These are phyloP conservation scores for Cryptococcus sp. DNA, from an alignment of 1,284 basidiomycete genomes.

Conservation along the genomic window DNA sequence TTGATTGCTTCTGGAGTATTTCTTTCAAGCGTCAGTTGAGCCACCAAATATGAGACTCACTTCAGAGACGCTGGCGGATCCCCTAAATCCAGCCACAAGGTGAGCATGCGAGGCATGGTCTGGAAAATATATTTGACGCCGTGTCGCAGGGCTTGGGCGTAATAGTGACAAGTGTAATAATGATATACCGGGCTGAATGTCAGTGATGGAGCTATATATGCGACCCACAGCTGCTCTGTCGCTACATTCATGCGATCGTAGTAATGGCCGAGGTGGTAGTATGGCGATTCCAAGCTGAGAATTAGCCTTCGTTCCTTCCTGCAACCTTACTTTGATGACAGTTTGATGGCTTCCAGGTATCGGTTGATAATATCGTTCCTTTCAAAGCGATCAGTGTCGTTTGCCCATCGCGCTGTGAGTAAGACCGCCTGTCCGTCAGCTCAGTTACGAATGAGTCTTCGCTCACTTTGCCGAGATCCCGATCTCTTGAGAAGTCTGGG, in stretches of 20 bases:
- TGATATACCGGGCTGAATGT: slow-evolving; percentile 28
- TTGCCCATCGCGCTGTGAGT: slow-evolving; percentile 90
- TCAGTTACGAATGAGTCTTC: not conserved
- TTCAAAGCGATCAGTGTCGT: slow-evolving; percentile 83
- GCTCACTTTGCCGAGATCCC: slow-evolving; percentile 67
- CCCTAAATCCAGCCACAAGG: slow-evolving; percentile 93
- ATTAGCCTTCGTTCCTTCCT: slow-evolving; percentile 17
- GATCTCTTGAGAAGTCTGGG: slow-evolving; percentile 46
- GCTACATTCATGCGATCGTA: slow-evolving; percentile 62
- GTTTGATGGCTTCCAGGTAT: slow-evolving; percentile 62
- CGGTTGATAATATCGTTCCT: slow-evolving; percentile 64
- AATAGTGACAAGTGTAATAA: slow-evolving; percentile 62
- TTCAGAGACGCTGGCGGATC: slow-evolving; percentile 57
- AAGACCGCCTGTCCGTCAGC: slow-evolving; percentile 67
- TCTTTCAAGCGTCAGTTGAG: not conserved
- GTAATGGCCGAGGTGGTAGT: slow-evolving; percentile 83
- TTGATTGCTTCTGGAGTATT: slow-evolving; percentile 11
- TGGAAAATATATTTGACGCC: slow-evolving; percentile 98
- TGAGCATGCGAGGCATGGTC: slow-evolving; percentile 89
- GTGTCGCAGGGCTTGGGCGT: slow-evolving; percentile 70
- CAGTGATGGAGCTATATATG: slow-evolving; percentile 4
- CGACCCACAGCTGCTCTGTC: slow-evolving; percentile 27
- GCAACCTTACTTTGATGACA: slow-evolving; percentile 61
- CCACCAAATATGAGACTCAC: slow-evolving; percentile 11
- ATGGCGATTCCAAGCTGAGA: slow-evolving; percentile 77